Base-by-base conservation (phyloP, 2,329 filamentous ascomycete genomes). In the Ophiocordyceps camponoti-rufipedis region DNA sequence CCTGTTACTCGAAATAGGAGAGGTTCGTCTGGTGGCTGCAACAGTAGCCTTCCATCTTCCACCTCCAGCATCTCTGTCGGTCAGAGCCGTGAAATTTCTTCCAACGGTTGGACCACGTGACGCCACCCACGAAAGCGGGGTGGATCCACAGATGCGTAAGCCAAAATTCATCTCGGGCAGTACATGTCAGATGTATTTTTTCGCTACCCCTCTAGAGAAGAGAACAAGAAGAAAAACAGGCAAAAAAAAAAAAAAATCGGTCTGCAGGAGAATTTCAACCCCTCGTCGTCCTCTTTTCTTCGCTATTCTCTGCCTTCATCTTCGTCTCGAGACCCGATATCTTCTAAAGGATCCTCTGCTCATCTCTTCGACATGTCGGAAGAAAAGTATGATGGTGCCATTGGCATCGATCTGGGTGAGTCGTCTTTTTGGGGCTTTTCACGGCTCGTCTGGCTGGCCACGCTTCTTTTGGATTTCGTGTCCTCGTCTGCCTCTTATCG, bases 401-500 rank as follows among this genome's bases (percentile, higher is more conserved):
- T 96, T 74, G 91, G 91, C 80, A 98, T 98, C 75, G 91, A 98
- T 82, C 79, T 98, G 74, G 91, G 89, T 94, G 74, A 62, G 81
- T 72, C 43, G 18, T 19, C 29, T 14, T n/a, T 28, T 44, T 28
- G 28, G 31, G 7, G 28, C 35, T 42, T 13, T 29, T 35, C 45
- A 13, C 16, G 10, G 16, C 10, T 13, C 18, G 13, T 14, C 28
- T 12, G 10, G 18, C 18, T 19, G 23, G 14, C 13, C 39, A 11
- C 13, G 14, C 11, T 31, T 31, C 29, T 12, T 31, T 12, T 31
- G 8, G 29, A 9, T 31, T 31, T 31, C 29, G 8, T 31, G 29
- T 12, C 29, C 12, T 31, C 29, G 29, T 31, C 29, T 23, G 23
- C 23, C 29, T 31, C 29, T 12, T 12, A 12, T 31, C 29, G 29